A percentile compares a stretch with the other conserved stretches of the same genome.
Evolutionary conservation across 2,329 filamentous ascomycete genomes (phyloP).

Genomic region (Hansfordia pulvinata): DNA sequence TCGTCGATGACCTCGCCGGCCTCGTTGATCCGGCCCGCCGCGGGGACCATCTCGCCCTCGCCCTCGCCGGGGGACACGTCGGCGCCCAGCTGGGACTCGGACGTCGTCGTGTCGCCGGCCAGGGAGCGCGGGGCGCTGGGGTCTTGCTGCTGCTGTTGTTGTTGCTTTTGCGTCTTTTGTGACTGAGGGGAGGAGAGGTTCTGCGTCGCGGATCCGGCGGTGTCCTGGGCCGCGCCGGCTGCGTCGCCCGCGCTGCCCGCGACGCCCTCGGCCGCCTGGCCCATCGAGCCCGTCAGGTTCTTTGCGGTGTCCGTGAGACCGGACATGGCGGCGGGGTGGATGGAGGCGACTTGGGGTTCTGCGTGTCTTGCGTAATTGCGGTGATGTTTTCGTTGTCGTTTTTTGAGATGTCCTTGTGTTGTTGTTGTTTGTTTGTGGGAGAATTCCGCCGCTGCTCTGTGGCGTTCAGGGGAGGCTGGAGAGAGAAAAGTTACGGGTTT

Average conservation of each 20-base stretch:
- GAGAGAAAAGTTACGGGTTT: too few species aligned
- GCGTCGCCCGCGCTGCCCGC: constrained; percentile 8
- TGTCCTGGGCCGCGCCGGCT: constrained; percentile 2
- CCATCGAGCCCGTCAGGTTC: constrained; percentile 4
- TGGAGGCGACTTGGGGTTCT: constrained; percentile 10
- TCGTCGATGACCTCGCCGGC: constrained; percentile 43
- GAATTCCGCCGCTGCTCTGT: too few species aligned
- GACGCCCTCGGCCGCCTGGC: constrained; percentile 1
- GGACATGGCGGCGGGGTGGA: constrained; percentile 16
- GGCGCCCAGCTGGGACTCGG: constrained; percentile 7
- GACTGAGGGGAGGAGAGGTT: too few species aligned
- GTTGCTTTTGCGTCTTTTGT: too few species aligned
- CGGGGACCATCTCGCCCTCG: constrained; percentile 20
- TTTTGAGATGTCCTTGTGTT: constrained; percentile 5
- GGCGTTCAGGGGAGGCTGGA: too few species aligned
- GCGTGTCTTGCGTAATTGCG: constrained; percentile 1
- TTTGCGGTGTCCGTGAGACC: constrained; percentile 11
- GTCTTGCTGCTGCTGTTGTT: neutral
- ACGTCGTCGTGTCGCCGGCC: constrained; percentile 7
- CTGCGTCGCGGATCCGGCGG: neutral
- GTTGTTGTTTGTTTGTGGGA: neutral
- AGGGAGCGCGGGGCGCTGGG: constrained; percentile 12
- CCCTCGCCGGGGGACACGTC: constrained; percentile 11
- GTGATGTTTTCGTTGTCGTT: constrained; percentile 3
- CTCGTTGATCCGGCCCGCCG: constrained; percentile 29